These are phyloP conservation scores for Caloboletus inedulis DNA, from an alignment of 1,284 basidiomycete genomes.

Conservation along the genomic window DNA sequence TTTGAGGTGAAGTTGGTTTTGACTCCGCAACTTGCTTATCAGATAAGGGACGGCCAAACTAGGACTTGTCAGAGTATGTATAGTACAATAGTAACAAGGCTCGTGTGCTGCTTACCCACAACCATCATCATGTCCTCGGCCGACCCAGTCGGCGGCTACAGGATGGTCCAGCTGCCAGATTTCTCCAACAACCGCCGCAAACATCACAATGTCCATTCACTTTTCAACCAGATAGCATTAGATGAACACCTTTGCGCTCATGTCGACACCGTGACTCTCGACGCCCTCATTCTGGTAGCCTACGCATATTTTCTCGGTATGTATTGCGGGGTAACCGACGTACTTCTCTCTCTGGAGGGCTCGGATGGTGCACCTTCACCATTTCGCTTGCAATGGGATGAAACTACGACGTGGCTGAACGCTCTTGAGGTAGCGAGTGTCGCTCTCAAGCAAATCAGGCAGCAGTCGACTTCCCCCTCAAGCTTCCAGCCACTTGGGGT, in stretches of 20 bases:
- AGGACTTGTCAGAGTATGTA: no score
- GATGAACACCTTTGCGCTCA: conserved; percentile 1
- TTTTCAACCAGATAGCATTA: conserved; percentile 8
- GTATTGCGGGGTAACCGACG: conserved; percentile 39
- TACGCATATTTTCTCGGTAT: conserved; percentile 39
- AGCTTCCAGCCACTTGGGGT: conserved; percentile 7
- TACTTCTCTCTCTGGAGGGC: conserved; percentile 36
- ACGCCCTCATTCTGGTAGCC: conserved; percentile 31
- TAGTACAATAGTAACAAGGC: no score
- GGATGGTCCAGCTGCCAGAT: conserved; percentile 35
- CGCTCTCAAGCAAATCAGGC: conserved; percentile 19
- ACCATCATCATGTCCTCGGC: conserved; percentile 5
- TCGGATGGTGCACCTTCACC: conserved; percentile 21
- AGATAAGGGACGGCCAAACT: no score
- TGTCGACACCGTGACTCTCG: conserved; percentile 4
- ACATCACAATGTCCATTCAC: conserved; percentile 1
- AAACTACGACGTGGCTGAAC: conserved; percentile 35
- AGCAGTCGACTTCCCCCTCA: conserved; percentile 9
- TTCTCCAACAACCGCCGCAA: conserved; percentile 33
- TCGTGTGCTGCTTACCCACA: no score
- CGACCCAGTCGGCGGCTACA: conserved; percentile 31
- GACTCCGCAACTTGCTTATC: conserved; percentile 8
- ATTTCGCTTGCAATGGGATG: conserved; percentile 38
- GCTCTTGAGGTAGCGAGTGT: conserved; percentile 21
- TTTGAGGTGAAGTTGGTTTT: neutral